Percentiles rank a stretch among this genome's conserved stretches.
These are phyloP conservation scores for Jamesozyma spencerorum DNA, from an alignment of 805 yeast genomes.

Conservation along the genomic window DNA sequence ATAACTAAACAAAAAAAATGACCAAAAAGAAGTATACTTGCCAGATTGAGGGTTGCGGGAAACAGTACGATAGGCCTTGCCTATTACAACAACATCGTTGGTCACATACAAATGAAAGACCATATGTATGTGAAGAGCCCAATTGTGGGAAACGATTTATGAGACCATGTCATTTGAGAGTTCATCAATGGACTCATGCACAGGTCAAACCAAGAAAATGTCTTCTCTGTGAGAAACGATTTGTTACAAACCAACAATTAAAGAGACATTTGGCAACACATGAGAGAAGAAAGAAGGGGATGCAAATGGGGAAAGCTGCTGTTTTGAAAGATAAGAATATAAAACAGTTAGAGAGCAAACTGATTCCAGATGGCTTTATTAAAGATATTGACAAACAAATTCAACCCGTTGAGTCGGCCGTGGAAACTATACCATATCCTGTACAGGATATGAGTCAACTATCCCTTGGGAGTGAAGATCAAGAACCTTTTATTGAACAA, in stretches of 20 bases:
- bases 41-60: conserved; percentile 38
- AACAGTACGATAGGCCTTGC: conserved; percentile 49
- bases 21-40: conserved; percentile 34
- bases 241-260: conserved; percentile 49
- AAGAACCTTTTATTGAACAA: background rate
- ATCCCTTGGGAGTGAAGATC: too few species aligned
- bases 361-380: too few species aligned
- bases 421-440: too few species aligned
- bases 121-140: conserved; percentile 50
- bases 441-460: too few species aligned
- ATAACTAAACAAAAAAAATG: too few species aligned
- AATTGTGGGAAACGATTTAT: conserved; percentile 58
- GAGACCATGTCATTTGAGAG: conserved; percentile 70
- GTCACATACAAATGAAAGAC: conserved; percentile 72
- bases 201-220: conserved; percentile 49
- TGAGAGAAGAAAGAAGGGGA: conserved; percentile 25
- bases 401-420: too few species aligned
- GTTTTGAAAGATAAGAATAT: too few species aligned
- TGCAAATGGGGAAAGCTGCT: too few species aligned
- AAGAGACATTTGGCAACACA: conserved; percentile 54
- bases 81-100: conserved; percentile 58
- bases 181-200: conserved; percentile 65
- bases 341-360: too few species aligned
- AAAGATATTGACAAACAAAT: too few species aligned
- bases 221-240: conserved; percentile 49